A percentile compares a stretch with the other conserved stretches of the same genome.
Evolutionary conservation across 2,329 filamentous ascomycete species (phyloP).

Genomic region (Sporothrix inflata): DNA sequence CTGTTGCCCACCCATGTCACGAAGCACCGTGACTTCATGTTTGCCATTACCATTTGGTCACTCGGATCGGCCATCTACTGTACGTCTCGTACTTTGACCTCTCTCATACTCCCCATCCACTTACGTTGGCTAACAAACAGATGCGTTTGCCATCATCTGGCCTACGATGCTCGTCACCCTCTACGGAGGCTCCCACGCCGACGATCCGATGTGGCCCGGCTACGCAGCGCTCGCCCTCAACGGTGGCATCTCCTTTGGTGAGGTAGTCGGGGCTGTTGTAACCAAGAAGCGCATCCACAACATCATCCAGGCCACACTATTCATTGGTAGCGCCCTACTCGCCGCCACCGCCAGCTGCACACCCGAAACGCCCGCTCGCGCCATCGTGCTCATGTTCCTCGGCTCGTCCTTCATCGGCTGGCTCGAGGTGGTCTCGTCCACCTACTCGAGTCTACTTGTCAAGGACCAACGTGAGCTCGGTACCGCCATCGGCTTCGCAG

Average conservation of each 20-base stretch:
- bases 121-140: background rate
- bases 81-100: background rate
- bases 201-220: constrained; percentile 35
- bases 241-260: constrained; percentile 38
- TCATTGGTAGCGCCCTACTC: constrained; percentile 40
- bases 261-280: constrained; percentile 37
- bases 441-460: constrained; percentile 42
- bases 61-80: constrained; percentile 44
- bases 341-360: constrained; percentile 39
- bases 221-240: constrained; percentile 38
- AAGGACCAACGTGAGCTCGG: constrained; percentile 44
- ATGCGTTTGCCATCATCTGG: constrained; percentile 45
- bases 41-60: constrained; percentile 40
- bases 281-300: constrained; percentile 38
- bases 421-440: constrained; percentile 43
- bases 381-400: constrained; percentile 38
- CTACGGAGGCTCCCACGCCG: constrained; percentile 35
- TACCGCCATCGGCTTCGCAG: constrained; percentile 42
- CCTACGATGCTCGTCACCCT: constrained; percentile 43
- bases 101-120: background rate
- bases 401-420: constrained; percentile 44
- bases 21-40: constrained; percentile 41
- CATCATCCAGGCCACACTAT: constrained; percentile 42
- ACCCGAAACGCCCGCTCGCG: constrained; percentile 37
- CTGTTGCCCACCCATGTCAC: constrained; percentile 45